A percentile compares a stretch with the other conserved stretches of the same genome.
phyloP scores from a whole-genome alignment of 2,329 filamentous ascomycete genomes.

The Cryphonectria carpinicola region DNA sequence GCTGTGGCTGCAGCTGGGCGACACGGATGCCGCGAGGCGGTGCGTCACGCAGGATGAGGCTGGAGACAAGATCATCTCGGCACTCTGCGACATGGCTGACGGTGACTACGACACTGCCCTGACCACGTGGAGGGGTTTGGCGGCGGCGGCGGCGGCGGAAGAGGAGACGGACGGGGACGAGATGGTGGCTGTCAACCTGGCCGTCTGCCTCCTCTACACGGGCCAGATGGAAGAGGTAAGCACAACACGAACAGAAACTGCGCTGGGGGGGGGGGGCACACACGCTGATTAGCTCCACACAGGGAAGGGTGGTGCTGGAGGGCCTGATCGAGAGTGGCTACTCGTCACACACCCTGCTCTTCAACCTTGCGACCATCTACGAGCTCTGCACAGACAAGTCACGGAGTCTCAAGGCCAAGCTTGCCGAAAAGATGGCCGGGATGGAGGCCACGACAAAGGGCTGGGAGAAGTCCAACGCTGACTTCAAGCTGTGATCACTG shows the following conservation, averaged over 20 bases:
- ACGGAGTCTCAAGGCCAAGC: slow-evolving; percentile 66
- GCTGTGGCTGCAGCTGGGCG: slow-evolving; percentile 78
- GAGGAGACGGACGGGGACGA: slow-evolving; percentile 55
- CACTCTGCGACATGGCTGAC: slow-evolving; percentile 78
- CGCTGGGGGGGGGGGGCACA: background rate
- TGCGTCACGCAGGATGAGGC: slow-evolving; percentile 50
- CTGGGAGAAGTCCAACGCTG: slow-evolving; percentile 72
- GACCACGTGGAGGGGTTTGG: slow-evolving; percentile 60
- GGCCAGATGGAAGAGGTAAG: slow-evolving; percentile 73
- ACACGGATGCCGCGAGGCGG: slow-evolving; percentile 67
- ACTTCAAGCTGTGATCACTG: slow-evolving; percentile 70
- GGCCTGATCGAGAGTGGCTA: slow-evolving; percentile 63
- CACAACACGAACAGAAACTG: background rate
- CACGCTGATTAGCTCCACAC: slow-evolving; percentile 41
- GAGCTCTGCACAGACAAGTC: slow-evolving; percentile 86
- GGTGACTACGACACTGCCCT: slow-evolving; percentile 70
- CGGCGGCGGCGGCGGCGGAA: slow-evolving; percentile 2
- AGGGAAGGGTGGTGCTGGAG: slow-evolving; percentile 72
- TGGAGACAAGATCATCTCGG: slow-evolving; percentile 58
- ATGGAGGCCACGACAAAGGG: slow-evolving; percentile 60
- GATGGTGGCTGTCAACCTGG: slow-evolving; percentile 80
- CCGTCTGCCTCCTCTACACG: slow-evolving; percentile 82
- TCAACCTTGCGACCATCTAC: slow-evolving; percentile 90
- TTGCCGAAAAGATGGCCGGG: slow-evolving; percentile 72
- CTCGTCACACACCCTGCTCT: slow-evolving; percentile 78